A percentile compares a stretch with the other conserved stretches of the same genome.
Evolutionary conservation across 768 basidiomycete genomes (phyloP).

Genomic region (Collybia mongolica): DNA sequence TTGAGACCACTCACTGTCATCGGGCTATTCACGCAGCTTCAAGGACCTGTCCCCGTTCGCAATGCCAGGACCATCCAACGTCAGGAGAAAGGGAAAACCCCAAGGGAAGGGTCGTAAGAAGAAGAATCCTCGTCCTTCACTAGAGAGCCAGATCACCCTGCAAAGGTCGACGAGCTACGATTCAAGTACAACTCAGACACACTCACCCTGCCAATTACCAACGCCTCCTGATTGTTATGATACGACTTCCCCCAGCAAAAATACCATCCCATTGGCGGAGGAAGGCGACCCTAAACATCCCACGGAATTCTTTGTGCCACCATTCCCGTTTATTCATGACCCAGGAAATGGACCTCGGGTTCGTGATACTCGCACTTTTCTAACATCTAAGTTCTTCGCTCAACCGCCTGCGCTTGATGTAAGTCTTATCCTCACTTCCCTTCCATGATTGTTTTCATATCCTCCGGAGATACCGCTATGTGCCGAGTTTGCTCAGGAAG

Average conservation of each 20-base stretch:
- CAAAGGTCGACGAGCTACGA: background rate
- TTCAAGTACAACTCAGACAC: constrained; percentile 16
- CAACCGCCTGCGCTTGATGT: constrained; percentile 58
- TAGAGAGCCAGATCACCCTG: background rate
- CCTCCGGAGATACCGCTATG: constrained; percentile 56
- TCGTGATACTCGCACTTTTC: constrained; percentile 61
- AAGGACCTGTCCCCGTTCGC: background rate
- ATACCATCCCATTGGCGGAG: background rate
- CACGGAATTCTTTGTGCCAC: constrained; percentile 22
- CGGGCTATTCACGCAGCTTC: background rate
- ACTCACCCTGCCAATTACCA: constrained; percentile 16
- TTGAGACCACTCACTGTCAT: too few relatives aligned
- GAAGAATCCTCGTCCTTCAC: constrained; percentile 17
- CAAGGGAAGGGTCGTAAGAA: constrained; percentile 38
- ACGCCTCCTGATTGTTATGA: constrained; percentile 10
- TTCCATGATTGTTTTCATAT: background rate
- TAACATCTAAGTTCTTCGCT: constrained; percentile 63
- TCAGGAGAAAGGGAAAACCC: constrained; percentile 41
- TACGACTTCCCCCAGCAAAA: constrained; percentile 1
- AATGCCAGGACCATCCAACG: constrained; percentile 68
- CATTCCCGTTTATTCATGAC: constrained; percentile 67
- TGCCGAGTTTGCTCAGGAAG: constrained; percentile 75
- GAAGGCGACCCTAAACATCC: constrained; percentile 1
- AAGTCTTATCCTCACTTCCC: constrained; percentile 8
- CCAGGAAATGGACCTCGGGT: constrained; percentile 82